phyloP scores from a whole-genome alignment of 1,284 basidiomycete species.

The Vanrija sp. region DNA sequence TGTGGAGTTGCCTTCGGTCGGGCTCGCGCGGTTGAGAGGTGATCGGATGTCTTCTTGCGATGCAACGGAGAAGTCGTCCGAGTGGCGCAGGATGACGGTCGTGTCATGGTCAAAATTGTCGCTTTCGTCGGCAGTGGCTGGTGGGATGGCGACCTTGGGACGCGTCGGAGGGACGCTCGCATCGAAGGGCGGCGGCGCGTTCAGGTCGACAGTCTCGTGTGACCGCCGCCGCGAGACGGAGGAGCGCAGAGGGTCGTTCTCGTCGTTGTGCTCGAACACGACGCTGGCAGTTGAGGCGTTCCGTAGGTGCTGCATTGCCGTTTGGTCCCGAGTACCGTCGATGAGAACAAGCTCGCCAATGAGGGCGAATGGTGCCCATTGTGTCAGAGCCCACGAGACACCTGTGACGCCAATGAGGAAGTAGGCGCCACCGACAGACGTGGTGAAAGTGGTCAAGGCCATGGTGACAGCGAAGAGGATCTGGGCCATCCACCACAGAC shows the following conservation, averaged over 20 bases:
- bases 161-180: too few relatives aligned
- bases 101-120: conserved; percentile 19
- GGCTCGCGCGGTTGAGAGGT: background rate
- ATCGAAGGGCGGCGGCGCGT: background rate
- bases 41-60: background rate
- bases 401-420: conserved; percentile 52
- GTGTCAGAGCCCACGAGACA: conserved; percentile 52
- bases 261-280: conserved; percentile 7
- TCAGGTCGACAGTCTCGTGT: background rate
- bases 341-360: conserved; percentile 49
- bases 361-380: conserved; percentile 41
- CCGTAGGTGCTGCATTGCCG: background rate
- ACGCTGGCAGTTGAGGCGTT: conserved; percentile 1
- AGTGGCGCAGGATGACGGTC: conserved; percentile 39
- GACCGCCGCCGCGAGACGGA: conserved; percentile 3
- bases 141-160: background rate
- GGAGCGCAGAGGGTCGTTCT: background rate
- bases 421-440: conserved; percentile 49
- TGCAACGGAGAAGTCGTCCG: conserved; percentile 18
- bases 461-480: conserved; percentile 46
- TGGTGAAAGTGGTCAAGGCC: conserved; percentile 48
- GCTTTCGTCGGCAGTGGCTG: background rate
- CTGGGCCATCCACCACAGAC: conserved; percentile 41
- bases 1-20: conserved; percentile 36
- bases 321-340: conserved; percentile 18